Evolutionary conservation across 2,329 filamentous ascomycete genomes (phyloP), one percentile per base, ranked within the genome.

Genomic region (Penicillium sp.): DNA sequence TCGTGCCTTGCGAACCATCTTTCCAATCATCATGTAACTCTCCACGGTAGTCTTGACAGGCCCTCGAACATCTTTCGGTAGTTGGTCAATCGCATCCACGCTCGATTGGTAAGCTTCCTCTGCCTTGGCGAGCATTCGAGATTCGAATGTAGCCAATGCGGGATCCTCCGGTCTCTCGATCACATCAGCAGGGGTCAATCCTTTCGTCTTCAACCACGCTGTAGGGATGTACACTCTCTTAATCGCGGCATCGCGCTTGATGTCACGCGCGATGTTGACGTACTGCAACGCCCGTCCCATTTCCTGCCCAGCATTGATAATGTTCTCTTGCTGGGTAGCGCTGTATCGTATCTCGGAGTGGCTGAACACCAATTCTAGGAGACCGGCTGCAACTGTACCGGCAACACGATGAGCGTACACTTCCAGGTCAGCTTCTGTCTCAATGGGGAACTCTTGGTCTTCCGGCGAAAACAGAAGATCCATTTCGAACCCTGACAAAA

Each of bases 261-360:
- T 87, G 68, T 93, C 90, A 25, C 90, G 86, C 3, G 89, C 87
- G 62, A 93, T 91, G 69, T 92, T 93, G 68, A 91, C 85, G 67
- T 89, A 91, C 69, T 93, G 89, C n/a, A 92, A 77, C 1, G 89
- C 89, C 37, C 89, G 83, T 0, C 90, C 90, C 89, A 92, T 92
- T 0, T 33, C 19, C 11, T 56, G 38, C 1, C 49, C 64, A 19
- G 30, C 82, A 79, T 22, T 81, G 30, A 73, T 52, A n/a, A 61
- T 48, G 49, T 58, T 42, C 51, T 73, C 62, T 4, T 64, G 53
- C 13, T 69, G 60, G 51, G 76, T 58, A 79, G 81, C n/a, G 11
- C 52, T 51, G 25, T 43, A 46, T 4, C 40, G 22, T 4, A 55
- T 28, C 19, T 28, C 52, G 33, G 55, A 59, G 68, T 91, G 85